These are phyloP conservation scores for Lactarius hengduanensis DNA, from an alignment of 768 basidiomycete species.

Conservation along the genomic window DNA sequence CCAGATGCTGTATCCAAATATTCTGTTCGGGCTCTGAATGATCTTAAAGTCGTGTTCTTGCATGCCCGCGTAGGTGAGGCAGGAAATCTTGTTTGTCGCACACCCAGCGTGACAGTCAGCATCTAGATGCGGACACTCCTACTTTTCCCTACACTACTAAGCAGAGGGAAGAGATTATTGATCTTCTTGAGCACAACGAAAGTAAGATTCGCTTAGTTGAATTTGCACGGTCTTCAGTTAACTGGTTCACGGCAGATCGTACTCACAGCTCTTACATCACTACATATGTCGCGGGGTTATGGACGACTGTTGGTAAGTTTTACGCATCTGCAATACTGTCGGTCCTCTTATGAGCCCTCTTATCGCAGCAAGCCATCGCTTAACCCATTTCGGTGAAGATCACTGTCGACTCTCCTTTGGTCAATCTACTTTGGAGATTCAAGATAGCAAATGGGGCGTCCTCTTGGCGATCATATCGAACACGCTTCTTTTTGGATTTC, in stretches of 20 bases:
- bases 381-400: conserved; percentile 14
- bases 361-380: conserved; percentile 17
- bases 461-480: conserved; percentile 7
- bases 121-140: conserved; percentile 12
- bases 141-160: conserved; percentile 22
- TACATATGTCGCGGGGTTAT: conserved; percentile 6
- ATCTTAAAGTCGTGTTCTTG: conserved; percentile 3
- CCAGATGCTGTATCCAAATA: conserved; percentile 4
- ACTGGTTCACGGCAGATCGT: conserved; percentile 2
- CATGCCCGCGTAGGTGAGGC: conserved; percentile 16
- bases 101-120: neutral
- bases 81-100: neutral
- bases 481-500: neutral
- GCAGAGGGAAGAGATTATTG: neutral
- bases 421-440: conserved; percentile 4
- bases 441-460: neutral
- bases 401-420: conserved; percentile 6
- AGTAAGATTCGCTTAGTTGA: neutral
- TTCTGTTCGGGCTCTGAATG: conserved; percentile 8
- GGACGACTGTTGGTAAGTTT: conserved; percentile 15
- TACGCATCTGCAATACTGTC: neutral
- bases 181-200: conserved; percentile 8
- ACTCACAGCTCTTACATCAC: conserved; percentile 1
- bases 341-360: neutral
- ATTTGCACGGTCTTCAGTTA: neutral